A percentile compares a stretch with the other conserved stretches of the same genome.
These are phyloP conservation scores for Phanerodontia chrysosporium DNA, from an alignment of 768 basidiomycete species.

Conservation along the genomic window DNA sequence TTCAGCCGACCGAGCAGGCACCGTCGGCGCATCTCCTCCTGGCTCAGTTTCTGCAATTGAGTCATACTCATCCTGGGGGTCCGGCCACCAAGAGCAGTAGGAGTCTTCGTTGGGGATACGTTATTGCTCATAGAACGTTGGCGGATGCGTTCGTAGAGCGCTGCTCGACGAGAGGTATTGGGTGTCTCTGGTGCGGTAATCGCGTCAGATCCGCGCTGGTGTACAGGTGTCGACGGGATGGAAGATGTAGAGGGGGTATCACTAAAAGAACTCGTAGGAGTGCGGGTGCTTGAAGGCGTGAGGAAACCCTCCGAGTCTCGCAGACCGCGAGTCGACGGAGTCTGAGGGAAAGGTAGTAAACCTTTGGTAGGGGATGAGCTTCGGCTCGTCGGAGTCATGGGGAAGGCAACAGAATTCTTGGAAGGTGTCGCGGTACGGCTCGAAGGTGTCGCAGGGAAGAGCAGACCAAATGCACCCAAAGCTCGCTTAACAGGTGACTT, in stretches of 20 bases:
- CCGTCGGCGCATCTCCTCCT: constrained; percentile 74
- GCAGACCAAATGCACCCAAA: constrained; percentile 38
- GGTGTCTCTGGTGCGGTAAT: constrained; percentile 64
- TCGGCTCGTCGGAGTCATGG: constrained; percentile 57
- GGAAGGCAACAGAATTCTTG: constrained; percentile 49
- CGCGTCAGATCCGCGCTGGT: constrained; percentile 52
- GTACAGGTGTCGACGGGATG: constrained; percentile 62
- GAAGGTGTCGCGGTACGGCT: constrained; percentile 36
- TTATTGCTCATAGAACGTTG: constrained; percentile 64
- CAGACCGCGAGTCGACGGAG: neutral
- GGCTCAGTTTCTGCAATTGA: constrained; percentile 64
- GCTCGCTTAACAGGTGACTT: constrained; percentile 31
- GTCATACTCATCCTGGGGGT: constrained; percentile 56
- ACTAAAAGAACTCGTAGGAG: constrained; percentile 23
- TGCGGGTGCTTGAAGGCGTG: constrained; percentile 25
- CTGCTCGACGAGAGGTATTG: constrained; percentile 69
- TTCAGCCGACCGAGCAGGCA: constrained; percentile 74
- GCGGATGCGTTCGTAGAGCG: constrained; percentile 77
- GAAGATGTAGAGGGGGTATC: constrained; percentile 33
- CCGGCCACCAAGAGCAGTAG: constrained; percentile 5
- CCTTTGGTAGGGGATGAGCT: neutral
- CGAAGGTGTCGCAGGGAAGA: constrained; percentile 45
- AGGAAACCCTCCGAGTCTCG: constrained; percentile 28
- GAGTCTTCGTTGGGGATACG: constrained; percentile 57
- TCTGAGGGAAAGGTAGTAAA: neutral